Evolutionary conservation across 140 eudicot genomes (phyloP).

Genomic region (Oenanthe javanica): DNA sequence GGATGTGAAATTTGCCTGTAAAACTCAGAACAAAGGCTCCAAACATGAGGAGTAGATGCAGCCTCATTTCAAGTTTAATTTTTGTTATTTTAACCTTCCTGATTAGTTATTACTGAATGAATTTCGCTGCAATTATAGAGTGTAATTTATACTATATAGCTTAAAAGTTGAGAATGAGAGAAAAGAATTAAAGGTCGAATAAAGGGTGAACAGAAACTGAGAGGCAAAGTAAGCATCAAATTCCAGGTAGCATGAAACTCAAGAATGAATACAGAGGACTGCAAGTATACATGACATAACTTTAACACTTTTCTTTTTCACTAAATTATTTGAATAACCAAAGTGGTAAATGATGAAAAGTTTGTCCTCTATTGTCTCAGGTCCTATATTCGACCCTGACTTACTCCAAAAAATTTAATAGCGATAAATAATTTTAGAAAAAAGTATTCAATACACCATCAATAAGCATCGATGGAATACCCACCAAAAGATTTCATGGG

Average conservation of each 20-base stretch:
- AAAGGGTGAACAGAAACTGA: conserved; percentile 7
- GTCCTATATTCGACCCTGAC: no score
- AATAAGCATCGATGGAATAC: no score
- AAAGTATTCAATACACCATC: no score
- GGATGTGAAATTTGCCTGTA: conserved; percentile 16
- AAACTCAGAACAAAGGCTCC: conserved; percentile 21
- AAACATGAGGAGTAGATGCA: conserved; percentile 10
- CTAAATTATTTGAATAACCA: no score
- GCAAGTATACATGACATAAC: no score
- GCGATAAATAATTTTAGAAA: no score
- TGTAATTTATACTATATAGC: not conserved
- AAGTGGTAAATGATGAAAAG: no score
- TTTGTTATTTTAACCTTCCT: not conserved
- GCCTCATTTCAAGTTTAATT: conserved; percentile 12
- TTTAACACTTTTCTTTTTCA: no score
- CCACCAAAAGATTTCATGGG: no score
- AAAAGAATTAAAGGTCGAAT: conserved; percentile 12
- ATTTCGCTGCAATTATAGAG: not conserved
- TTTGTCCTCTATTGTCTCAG: no score
- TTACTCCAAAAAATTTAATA: no score
- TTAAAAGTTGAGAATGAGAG: not conserved
- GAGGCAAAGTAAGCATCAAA: conserved; percentile 19
- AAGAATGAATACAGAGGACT: not conserved
- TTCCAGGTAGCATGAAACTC: not conserved
- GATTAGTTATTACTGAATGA: not conserved